Evolutionary conservation across 2,329 filamentous ascomycete species (phyloP).

Genomic region (Aspergillus melleus): DNA sequence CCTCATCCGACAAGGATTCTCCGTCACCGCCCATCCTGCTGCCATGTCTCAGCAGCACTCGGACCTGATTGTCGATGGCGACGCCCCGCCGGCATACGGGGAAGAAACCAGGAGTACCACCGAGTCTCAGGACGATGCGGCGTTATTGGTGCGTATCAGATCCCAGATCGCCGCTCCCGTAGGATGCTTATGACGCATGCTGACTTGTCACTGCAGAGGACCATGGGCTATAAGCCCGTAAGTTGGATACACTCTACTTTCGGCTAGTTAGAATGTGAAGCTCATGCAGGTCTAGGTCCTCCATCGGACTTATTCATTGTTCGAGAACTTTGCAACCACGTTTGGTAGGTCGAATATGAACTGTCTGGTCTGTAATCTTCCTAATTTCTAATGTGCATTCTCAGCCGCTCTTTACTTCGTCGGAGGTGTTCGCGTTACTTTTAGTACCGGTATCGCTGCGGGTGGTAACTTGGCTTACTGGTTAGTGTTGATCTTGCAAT

Average conservation of each 20-base stretch:
- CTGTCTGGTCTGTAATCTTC: background rate
- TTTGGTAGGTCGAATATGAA: slow-evolving; percentile 48
- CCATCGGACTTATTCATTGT: slow-evolving; percentile 57
- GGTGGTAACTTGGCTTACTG: slow-evolving; percentile 63
- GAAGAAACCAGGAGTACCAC: slow-evolving; percentile 28
- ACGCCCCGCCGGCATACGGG: slow-evolving; percentile 20
- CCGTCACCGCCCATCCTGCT: slow-evolving; percentile 2
- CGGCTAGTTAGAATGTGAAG: slow-evolving; percentile 10
- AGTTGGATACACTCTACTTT: slow-evolving; percentile 18
- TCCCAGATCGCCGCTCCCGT: background rate
- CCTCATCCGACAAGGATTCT: background rate
- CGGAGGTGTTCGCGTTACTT: slow-evolving; percentile 60
- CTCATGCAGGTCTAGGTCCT: slow-evolving; percentile 47
- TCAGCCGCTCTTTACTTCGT: slow-evolving; percentile 62
- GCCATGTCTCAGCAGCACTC: slow-evolving; percentile 20
- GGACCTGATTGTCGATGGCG: slow-evolving; percentile 24
- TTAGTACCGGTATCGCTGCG: slow-evolving; percentile 62
- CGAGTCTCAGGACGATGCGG: slow-evolving; percentile 36
- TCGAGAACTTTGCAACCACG: slow-evolving; percentile 61
- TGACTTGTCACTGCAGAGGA: slow-evolving; percentile 39
- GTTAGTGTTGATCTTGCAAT: slow-evolving; percentile 29
- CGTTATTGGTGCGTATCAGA: slow-evolving; percentile 33
- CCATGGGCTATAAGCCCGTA: slow-evolving; percentile 58
- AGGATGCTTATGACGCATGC: background rate
- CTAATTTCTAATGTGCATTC: slow-evolving; percentile 6